These are phyloP conservation scores for Umbelopsis sp. DNA, from an alignment of 371 early-diverging fungal species.

Conservation along the genomic window DNA sequence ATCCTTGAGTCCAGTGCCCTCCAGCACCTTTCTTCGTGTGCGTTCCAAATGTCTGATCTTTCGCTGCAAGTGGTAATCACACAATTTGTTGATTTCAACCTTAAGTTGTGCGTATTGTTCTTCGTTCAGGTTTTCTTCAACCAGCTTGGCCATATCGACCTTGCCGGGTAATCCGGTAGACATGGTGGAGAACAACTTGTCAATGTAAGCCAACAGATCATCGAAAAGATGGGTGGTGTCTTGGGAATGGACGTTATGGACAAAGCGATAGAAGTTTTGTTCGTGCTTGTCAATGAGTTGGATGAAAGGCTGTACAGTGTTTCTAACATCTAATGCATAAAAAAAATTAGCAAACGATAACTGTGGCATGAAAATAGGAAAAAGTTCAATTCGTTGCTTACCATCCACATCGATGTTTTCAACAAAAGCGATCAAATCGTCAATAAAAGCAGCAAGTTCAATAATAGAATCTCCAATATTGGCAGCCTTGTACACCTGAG, in stretches of 20 bases:
- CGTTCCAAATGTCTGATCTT: constrained; percentile 43
- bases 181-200: constrained; percentile 34
- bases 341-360: background rate
- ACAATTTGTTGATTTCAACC: constrained; percentile 40
- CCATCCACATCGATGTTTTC: constrained; percentile 48
- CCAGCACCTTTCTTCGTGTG: constrained; percentile 42
- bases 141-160: constrained; percentile 28
- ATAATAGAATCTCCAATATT: constrained; percentile 65
- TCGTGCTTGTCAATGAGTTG: constrained; percentile 59
- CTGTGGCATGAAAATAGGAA: no score
- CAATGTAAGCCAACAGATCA: constrained; percentile 41
- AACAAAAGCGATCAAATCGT: constrained; percentile 61
- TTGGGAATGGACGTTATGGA: constrained; percentile 62
- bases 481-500: constrained; percentile 69
- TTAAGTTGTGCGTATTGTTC: constrained; percentile 31
- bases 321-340: constrained; percentile 15
- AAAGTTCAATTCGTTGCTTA: background rate
- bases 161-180: constrained; percentile 32
- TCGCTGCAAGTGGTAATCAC: constrained; percentile 34
- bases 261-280: constrained; percentile 60
- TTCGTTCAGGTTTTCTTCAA: constrained; percentile 26
- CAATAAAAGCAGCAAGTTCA: constrained; percentile 58
- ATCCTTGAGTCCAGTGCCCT: constrained; percentile 1
- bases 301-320: constrained; percentile 48
- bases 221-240: constrained; percentile 50